Conservation (phyloP, 106 monocot species). For the Allium fistulosum region DNA sequence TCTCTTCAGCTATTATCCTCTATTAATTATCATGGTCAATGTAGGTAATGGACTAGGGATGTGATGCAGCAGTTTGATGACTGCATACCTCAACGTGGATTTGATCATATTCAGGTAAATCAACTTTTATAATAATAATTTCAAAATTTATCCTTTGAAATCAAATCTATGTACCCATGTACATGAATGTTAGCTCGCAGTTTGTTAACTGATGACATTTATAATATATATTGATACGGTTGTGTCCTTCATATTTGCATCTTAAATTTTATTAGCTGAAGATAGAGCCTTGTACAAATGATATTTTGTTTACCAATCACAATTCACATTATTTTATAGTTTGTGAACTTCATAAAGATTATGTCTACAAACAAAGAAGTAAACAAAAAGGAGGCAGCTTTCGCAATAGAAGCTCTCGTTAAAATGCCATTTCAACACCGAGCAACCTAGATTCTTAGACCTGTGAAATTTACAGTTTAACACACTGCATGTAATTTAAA, state of each 20-base stretch:
- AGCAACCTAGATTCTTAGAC: constrained; percentile 52
- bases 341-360: constrained; percentile 91
- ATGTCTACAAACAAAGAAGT: constrained; percentile 54
- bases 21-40: no score
- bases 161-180: no score
- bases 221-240: no score
- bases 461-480: no score
- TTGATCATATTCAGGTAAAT: constrained; percentile 95
- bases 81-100: constrained; percentile 73
- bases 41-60: constrained; percentile 96
- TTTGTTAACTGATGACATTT: no score
- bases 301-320: no score
- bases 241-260: no score
- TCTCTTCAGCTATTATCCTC: no score
- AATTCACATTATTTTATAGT: constrained; percentile 33
- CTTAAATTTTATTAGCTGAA: no score
- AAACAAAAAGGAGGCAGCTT: constrained; percentile 74
- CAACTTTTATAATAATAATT: neutral
- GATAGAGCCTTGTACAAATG: no score
- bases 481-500: no score
- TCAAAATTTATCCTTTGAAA: neutral
- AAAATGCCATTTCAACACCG: constrained; percentile 89
- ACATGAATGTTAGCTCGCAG: no score
- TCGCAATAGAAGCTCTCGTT: constrained; percentile 93
- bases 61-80: constrained; percentile 92